A percentile compares a stretch with the other conserved stretches of the same genome.
These are phyloP conservation scores for Suillus cothurnatus DNA, from an alignment of 768 basidiomycete genomes.

Conservation along the genomic window DNA sequence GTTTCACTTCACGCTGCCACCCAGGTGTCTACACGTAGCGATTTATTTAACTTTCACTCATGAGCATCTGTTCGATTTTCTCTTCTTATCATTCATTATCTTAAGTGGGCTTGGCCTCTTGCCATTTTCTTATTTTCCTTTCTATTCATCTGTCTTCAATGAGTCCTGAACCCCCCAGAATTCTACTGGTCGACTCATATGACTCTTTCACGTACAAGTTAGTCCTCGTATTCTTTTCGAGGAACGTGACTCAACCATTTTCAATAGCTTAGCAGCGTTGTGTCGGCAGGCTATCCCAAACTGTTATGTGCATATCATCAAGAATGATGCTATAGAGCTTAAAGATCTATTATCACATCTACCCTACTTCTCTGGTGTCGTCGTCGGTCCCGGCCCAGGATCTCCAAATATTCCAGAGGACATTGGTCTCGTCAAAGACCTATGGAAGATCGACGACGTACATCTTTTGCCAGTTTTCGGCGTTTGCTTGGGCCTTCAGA, in stretches of 20 bases:
- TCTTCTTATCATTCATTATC: conserved; percentile 1
- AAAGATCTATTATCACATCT: conserved; percentile 55
- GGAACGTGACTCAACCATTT: conserved; percentile 7
- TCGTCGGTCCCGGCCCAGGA: conserved; percentile 83
- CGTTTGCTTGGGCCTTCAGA: conserved; percentile 83
- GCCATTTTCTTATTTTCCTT: not conserved
- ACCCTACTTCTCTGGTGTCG: conserved; percentile 62
- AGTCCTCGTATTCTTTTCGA: conserved; percentile 27
- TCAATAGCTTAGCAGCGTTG: conserved; percentile 67
- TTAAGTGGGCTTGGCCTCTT: not conserved
- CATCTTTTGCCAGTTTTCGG: conserved; percentile 74
- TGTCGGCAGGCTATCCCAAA: conserved; percentile 64
- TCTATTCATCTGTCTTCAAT: conserved; percentile 20
- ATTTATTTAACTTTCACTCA: conserved; percentile 2
- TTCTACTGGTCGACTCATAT: conserved; percentile 81
- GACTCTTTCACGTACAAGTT: conserved; percentile 91
- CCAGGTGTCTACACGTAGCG: not conserved
- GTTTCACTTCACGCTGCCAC: not conserved
- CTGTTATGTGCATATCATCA: conserved; percentile 67
- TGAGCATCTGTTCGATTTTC: not conserved
- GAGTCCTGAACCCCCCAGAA: conserved; percentile 40
- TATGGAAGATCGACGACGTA: conserved; percentile 64
- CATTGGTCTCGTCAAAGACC: conserved; percentile 66
- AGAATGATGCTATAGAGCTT: conserved; percentile 64
- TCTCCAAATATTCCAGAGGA: conserved; percentile 65